Evolutionary conservation across 208 protist species (phyloP), one percentile per base, ranked within the genome.

Genomic region (Acanthamoeba divionensis): DNA sequence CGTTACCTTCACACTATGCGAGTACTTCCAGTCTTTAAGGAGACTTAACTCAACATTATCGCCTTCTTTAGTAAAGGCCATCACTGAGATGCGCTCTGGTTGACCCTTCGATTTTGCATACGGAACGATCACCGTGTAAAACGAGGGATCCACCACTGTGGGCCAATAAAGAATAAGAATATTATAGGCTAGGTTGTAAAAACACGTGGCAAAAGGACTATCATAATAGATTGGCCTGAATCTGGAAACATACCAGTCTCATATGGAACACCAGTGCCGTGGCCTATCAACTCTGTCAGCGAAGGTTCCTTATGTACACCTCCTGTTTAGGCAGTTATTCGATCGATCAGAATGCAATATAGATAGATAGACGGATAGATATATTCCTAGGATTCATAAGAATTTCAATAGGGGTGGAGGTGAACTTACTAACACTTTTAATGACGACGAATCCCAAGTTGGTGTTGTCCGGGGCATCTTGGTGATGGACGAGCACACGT

Each of bases 401-500:
- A 31, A 67, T 15, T 66, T 45, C 13, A 67, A 26, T 36, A 36
- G 33, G 36, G 55, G 55, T 7, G 0, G 15, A 15, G 62, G 62
- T 15, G n/a, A 2, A 71, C 67, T n/a, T 77, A 77, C 67, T 41
- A 9, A 77, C 67, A 29, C 67, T 77, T 47, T 77, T 85, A 54
- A 85, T 85, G 29, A 85, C 48, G 75, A 55, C 45, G 31, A 66
- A 85, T 24, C 75, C 75, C 31, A 85, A 8, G 75, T 26, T 85
- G 2, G 75, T 66, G 48, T 85, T 85, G 50, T 85, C 75, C 36
- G 13, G 21, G 31, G 75, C 75, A 33, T 41, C 26, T 21, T 85
- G 75, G 75, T 85, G 75, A 24, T 85, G 75, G 13, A 85, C 75
- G 29, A 85, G 52, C 36, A 85, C 65, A 54, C 75, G 75, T 1